These are phyloP conservation scores for Tetrapisispora arboricola DNA, from an alignment of 805 yeast genomes.

Conservation along the genomic window DNA sequence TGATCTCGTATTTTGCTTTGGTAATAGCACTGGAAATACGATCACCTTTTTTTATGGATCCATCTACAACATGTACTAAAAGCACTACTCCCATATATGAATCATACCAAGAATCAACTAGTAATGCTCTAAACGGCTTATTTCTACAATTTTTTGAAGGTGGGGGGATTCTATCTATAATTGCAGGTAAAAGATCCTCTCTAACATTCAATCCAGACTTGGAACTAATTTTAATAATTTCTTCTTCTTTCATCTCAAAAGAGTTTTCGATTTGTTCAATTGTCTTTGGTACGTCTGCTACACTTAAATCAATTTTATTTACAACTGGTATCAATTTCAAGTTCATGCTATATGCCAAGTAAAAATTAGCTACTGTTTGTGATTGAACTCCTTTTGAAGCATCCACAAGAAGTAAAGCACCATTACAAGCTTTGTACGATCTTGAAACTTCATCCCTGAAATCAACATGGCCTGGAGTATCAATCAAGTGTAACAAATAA, in stretches of 20 bases:
- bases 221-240: constrained; percentile 79
- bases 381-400: constrained; percentile 97
- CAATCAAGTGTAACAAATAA: constrained; percentile 80
- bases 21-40: constrained; percentile 73
- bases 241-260: constrained; percentile 67
- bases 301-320: constrained; percentile 79
- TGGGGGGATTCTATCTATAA: constrained; percentile 64
- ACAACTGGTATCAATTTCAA: constrained; percentile 78
- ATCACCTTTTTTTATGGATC: constrained; percentile 62
- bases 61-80: constrained; percentile 78
- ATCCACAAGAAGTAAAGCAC: constrained; percentile 82
- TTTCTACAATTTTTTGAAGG: constrained; percentile 55
- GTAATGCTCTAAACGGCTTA: constrained; percentile 44
- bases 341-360: constrained; percentile 77
- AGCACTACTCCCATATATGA: constrained; percentile 84
- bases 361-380: constrained; percentile 96
- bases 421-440: constrained; percentile 93
- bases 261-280: constrained; percentile 77
- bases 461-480: constrained; percentile 97
- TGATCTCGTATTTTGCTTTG: constrained; percentile 65
- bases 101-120: constrained; percentile 98
- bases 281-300: constrained; percentile 70
- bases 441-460: constrained; percentile 81
- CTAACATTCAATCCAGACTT: constrained; percentile 75
- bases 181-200: constrained; percentile 65